These are phyloP conservation scores for Loxodes magnus DNA, from an alignment of 73 alveolate species.

Conservation along the genomic window DNA sequence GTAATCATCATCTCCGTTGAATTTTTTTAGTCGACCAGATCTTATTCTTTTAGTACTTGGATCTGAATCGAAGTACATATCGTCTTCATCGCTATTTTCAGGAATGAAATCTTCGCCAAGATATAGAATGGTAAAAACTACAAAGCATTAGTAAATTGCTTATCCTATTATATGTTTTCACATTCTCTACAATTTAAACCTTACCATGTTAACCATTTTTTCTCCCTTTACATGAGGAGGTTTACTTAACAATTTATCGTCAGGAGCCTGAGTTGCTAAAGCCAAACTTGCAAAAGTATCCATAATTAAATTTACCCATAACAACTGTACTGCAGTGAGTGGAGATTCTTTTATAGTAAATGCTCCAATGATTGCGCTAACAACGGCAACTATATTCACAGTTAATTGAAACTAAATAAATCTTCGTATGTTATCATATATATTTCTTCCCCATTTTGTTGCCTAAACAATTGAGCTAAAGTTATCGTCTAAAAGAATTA, in stretches of 20 bases:
- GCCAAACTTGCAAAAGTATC: constrained; percentile 95
- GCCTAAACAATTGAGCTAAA: constrained; percentile 86
- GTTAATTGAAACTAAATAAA: constrained; percentile 85
- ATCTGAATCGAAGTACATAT: constrained; percentile 19
- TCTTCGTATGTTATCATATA: constrained; percentile 81
- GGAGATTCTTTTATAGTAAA: constrained; percentile 59
- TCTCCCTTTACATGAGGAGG: constrained; percentile 62
- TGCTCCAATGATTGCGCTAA: constrained; percentile 69
- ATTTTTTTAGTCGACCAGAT: neutral
- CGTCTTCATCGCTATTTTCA: constrained; percentile 20
- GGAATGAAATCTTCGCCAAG: constrained; percentile 64
- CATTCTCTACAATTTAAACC: too few relatives aligned
- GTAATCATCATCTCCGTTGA: constrained; percentile 6
- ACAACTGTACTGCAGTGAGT: constrained; percentile 77
- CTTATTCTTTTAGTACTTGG: neutral
- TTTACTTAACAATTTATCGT: constrained; percentile 51
- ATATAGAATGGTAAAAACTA: constrained; percentile 38
- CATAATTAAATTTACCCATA: constrained; percentile 94
- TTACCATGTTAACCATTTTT: constrained; percentile 36
- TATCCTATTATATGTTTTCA: constrained; percentile 70
- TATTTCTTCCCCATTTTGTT: constrained; percentile 88
- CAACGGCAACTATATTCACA: constrained; percentile 76
- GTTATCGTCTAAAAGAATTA: constrained; percentile 82
- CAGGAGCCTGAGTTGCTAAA: constrained; percentile 93
- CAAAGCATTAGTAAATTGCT: constrained; percentile 44